Base-by-base conservation (phyloP, 176 grass and related monocot genomes). In the Musa beccarii region DNA sequence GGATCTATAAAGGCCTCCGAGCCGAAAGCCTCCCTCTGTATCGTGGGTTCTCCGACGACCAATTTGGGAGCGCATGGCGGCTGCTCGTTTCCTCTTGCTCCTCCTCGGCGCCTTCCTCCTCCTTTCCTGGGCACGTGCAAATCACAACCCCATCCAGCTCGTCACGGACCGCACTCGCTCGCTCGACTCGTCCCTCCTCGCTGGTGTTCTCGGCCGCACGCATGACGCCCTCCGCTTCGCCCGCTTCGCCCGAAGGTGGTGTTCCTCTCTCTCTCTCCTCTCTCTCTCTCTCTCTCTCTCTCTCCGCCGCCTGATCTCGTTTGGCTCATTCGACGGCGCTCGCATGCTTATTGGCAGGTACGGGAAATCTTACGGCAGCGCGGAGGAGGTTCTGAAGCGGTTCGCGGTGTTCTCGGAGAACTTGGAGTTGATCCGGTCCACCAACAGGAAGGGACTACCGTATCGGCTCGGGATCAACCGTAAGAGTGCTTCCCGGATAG, bases 401-500 rank as follows among this genome's bases (percentile, higher is more conserved):
- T 99, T 94, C 83, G 53, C 81, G 80, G 89, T 92, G 78, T 99
- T 99, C 76, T 80, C 83, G 82, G 86, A 99, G 72, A 99, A 74
- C 79, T 85, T 94, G 78, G 72, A 91, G 81, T 56, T 89, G 80
- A 83, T 92, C 74, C 85, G 88, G 71, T 87, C 88, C 54, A 87
- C 88, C 63, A 99, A 99, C 74, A 63, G 88, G 61, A 80, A 73
- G 83, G 79, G 83, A 54, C 84, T 99, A 51, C 67, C 95, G 23
- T 99, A 99, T 74, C 86, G 87, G 76, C 88, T 99, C 51, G 90
- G 86, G 80, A 84, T 99, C 62, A 99, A 89, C 84, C 86, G 95
- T 99, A 92, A 66, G 55, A 53, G 19, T 55, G 53, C 28, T 9
- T 68, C 20, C 28, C 59, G 49, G 63, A 62, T 71, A 26, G 66